Percentiles rank a stretch among this genome's conserved stretches.
Evolutionary conservation across 2,329 filamentous ascomycete genomes (phyloP).

Genomic region (Diaporthe sp.): DNA sequence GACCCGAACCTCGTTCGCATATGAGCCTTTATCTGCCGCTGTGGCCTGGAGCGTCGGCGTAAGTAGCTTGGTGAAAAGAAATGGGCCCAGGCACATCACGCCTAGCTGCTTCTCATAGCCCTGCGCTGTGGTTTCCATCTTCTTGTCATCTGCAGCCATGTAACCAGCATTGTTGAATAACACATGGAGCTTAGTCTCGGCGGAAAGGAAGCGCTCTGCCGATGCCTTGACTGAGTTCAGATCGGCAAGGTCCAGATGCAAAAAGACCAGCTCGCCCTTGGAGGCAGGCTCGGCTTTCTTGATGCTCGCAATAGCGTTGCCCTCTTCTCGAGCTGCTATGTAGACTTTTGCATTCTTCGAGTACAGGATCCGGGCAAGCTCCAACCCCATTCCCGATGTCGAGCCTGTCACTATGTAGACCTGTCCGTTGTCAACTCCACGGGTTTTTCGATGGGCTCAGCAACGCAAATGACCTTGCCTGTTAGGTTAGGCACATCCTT

Average conservation of each 20-base stretch:
- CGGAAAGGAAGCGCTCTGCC: slow-evolving; percentile 42
- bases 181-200: slow-evolving; percentile 53
- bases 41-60: slow-evolving; percentile 33
- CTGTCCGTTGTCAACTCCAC: slow-evolving; percentile 32
- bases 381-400: slow-evolving; percentile 54
- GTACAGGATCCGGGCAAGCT: slow-evolving; percentile 65
- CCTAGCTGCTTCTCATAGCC: slow-evolving; percentile 39
- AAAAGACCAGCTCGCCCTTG: slow-evolving; percentile 49
- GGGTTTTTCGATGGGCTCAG: not conserved
- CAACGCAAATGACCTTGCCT: not conserved
- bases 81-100: slow-evolving; percentile 37
- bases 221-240: slow-evolving; percentile 44
- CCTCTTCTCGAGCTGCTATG: slow-evolving; percentile 59
- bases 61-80: slow-evolving; percentile 40
- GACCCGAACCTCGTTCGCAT: slow-evolving; percentile 18
- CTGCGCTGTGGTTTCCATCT: slow-evolving; percentile 48
- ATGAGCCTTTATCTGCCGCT: not conserved
- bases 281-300: slow-evolving; percentile 42
- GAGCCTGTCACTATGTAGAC: slow-evolving; percentile 56
- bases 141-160: slow-evolving; percentile 49
- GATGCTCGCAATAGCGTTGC: slow-evolving; percentile 60
- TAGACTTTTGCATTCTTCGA: slow-evolving; percentile 63
- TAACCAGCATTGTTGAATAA: slow-evolving; percentile 58
- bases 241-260: slow-evolving; percentile 51
- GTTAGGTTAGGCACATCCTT: not conserved